phyloP scores from a whole-genome alignment of 768 basidiomycete genomes.

The Tricholomella constricta region DNA sequence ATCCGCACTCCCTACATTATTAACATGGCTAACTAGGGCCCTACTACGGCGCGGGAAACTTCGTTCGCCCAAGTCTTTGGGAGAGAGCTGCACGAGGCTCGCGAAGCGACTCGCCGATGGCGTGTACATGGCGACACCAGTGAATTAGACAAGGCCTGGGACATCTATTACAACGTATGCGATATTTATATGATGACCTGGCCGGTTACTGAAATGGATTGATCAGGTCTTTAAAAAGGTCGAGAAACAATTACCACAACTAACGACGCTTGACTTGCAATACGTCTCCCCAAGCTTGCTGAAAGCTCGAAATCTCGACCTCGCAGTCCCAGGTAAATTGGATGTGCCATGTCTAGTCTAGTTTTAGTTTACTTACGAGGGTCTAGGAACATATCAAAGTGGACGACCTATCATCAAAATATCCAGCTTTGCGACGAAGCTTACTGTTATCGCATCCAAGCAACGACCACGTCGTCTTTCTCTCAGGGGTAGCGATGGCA shows the following conservation, averaged over 20 bases:
- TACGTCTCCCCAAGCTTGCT: slow-evolving; percentile 94
- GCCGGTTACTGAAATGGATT: not conserved
- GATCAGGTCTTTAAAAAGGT: slow-evolving; percentile 91
- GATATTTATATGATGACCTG: not conserved
- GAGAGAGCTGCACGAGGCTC: slow-evolving; percentile 87
- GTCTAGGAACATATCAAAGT: slow-evolving; percentile 85
- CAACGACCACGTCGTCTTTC: slow-evolving; percentile 90
- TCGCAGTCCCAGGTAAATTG: slow-evolving; percentile 88
- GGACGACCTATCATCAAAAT: slow-evolving; percentile 85
- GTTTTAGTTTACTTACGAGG: not conserved
- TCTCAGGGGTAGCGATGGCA: slow-evolving; percentile 87
- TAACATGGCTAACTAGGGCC: slow-evolving; percentile 57
- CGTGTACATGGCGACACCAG: slow-evolving; percentile 82
- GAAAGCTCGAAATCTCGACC: slow-evolving; percentile 84
- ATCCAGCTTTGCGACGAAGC: slow-evolving; percentile 80
- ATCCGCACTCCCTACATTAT: not conserved
- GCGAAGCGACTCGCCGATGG: slow-evolving; percentile 88
- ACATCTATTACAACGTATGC: slow-evolving; percentile 92
- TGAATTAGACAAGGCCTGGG: slow-evolving; percentile 97
- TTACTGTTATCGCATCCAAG: slow-evolving; percentile 94
- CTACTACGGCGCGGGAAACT: slow-evolving; percentile 91
- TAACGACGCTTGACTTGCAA: slow-evolving; percentile 92
- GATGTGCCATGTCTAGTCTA: not conserved
- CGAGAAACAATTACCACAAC: slow-evolving; percentile 87
- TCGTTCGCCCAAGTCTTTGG: slow-evolving; percentile 95